Evolutionary conservation across 192 early-diverging fungal species (phyloP).

Genomic region (Podila epicladia): DNA sequence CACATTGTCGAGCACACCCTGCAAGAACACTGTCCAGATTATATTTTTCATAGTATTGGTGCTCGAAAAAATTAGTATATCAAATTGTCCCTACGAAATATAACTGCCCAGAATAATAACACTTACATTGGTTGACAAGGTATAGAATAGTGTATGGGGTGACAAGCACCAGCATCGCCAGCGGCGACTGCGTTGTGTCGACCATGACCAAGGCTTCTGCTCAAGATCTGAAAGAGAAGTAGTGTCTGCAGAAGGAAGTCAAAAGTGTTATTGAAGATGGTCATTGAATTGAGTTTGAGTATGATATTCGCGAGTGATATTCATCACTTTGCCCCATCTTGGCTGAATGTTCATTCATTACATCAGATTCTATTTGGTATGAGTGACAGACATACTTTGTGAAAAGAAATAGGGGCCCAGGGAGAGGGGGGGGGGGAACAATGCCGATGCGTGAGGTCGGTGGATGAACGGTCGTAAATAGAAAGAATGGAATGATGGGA

Average conservation of each 20-base stretch:
- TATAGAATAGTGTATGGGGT: constrained; percentile 50
- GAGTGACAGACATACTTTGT: too few species aligned
- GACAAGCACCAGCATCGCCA: constrained; percentile 52
- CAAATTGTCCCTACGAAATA: neutral
- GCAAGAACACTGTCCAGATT: constrained; percentile 25
- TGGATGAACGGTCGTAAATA: neutral
- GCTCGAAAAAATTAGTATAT: neutral
- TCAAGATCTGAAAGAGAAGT: neutral
- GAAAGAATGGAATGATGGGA: neutral
- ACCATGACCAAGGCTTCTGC: constrained; percentile 10
- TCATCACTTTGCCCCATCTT: too few species aligned
- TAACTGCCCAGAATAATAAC: neutral
- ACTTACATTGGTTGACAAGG: constrained; percentile 37
- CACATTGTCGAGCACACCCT: constrained; percentile 38
- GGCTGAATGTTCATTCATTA: too few species aligned
- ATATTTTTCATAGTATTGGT: too few species aligned
- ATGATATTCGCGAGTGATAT: too few species aligned
- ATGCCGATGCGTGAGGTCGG: too few species aligned
- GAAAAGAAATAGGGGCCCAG: too few species aligned
- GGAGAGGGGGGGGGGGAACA: too few species aligned
- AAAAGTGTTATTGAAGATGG: neutral
- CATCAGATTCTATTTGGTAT: too few species aligned
- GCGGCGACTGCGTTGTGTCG: constrained; percentile 28
- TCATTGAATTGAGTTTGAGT: too few species aligned
- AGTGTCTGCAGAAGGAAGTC: neutral